Evolutionary conservation across 2,329 filamentous ascomycete species (phyloP), one percentile per base, ranked within the genome.

Genomic region (Hortaea werneckii): DNA sequence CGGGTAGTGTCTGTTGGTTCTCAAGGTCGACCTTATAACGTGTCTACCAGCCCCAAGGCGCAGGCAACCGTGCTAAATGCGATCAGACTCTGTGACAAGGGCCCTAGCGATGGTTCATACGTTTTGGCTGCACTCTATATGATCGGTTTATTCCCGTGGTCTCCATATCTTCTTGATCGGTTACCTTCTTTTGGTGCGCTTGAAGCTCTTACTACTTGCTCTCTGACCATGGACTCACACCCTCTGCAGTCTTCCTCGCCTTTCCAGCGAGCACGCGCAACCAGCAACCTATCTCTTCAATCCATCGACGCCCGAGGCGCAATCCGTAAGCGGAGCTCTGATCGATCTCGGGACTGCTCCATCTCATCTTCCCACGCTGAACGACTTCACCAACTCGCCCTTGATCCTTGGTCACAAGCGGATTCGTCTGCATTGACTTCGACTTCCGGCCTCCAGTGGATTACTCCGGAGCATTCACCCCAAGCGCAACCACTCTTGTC

Each of bases 181-280:
- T 51, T 47, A 48, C 54, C 50, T 53, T 45, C 46, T 52, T 45
- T 45, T 13, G 10, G 37, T 39, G 37, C 37, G 37, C 37, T 35
- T 35, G 37, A 39, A 26, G 10, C 32, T 35, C 32, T 35, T 35
- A 35, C 32, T 35, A 35, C 32, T 39, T 26, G 10, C 37, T 39
- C 37, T 26, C 8, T 48, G 46, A 54, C 46, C 55, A 63, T 63
- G 60, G 54, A 60, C 58, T 63, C 59, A 59, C 59, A 56, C 46
- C 50, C 50, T 53, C 51, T 58, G 47, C 57, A 60, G 52, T 52
- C 54, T 41, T 41, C 50, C 44, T 45, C 46, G 49, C 54, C 50
- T 12, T 46, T 50, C 29, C 41, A 52, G 8, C 50, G 57, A 28
- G 29, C 53, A 12, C 54, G 56, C 45, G 52, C 57, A 30, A 50